These are phyloP conservation scores for Microstroma glucosiphilum DNA, from an alignment of 1,284 basidiomycete species.

Conservation along the genomic window DNA sequence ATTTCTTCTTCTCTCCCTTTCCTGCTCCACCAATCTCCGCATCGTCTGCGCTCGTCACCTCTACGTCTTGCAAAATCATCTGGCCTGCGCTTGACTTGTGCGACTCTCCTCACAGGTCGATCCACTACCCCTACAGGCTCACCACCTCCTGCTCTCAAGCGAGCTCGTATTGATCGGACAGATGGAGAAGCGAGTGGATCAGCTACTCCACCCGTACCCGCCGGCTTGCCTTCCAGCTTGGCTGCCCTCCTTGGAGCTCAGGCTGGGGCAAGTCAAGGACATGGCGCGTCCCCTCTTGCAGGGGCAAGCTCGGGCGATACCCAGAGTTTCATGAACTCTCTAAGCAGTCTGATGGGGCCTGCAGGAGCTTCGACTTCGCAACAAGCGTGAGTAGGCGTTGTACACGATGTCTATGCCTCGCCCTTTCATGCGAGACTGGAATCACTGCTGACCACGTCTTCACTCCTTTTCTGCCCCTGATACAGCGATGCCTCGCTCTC, in stretches of 20 bases:
- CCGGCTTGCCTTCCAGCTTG: slow-evolving; percentile 2
- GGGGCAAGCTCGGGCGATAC: neutral
- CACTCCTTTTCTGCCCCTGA: neutral
- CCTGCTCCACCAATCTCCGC: neutral
- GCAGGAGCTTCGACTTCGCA: neutral
- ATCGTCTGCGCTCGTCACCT: neutral
- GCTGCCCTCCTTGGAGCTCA: slow-evolving; percentile 5
- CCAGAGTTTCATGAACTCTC: neutral
- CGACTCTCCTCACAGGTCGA: neutral
- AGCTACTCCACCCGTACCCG: neutral
- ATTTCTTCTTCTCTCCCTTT: slow-evolving; percentile 2
- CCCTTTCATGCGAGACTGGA: neutral
- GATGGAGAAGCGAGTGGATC: neutral
- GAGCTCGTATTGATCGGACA: neutral
- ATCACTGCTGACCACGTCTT: neutral
- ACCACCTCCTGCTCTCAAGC: neutral
- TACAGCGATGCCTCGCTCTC: neutral
- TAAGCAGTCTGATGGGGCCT: neutral
- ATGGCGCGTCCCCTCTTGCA: neutral
- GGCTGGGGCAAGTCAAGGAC: neutral
- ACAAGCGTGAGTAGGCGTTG: slow-evolving; percentile 3
- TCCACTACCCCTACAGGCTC: slow-evolving; percentile 3
- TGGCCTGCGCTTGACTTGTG: neutral
- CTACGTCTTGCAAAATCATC: neutral
- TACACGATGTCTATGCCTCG: neutral